Conservation (phyloP, 352 stramenopile species). For the Globisporangium paddicum region DNA sequence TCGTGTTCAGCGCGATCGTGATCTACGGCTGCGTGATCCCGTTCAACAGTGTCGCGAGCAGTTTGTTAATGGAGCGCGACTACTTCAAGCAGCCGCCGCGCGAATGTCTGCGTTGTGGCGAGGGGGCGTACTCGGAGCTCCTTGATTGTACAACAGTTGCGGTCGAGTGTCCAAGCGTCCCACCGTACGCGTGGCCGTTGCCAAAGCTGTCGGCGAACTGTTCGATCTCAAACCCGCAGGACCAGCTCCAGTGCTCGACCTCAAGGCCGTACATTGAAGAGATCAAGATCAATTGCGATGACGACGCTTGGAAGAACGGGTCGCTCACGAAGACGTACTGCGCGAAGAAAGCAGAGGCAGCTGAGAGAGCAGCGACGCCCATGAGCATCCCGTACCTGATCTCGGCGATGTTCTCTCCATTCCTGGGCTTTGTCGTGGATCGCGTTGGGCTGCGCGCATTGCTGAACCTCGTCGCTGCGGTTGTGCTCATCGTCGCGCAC, state of each 20-base stretch:
- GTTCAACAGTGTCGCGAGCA: slow-evolving; percentile 93
- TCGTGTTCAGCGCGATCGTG: slow-evolving; percentile 86
- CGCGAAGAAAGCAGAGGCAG: slow-evolving; percentile 52
- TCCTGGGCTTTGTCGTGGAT: slow-evolving; percentile 91
- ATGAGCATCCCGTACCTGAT: slow-evolving; percentile 94
- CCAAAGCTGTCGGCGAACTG: slow-evolving; percentile 63
- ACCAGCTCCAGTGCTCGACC: slow-evolving; percentile 59
- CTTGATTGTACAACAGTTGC: slow-evolving; percentile 50
- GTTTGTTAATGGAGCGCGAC: slow-evolving; percentile 89
- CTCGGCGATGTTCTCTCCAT: slow-evolving; percentile 83
- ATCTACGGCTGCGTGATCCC: slow-evolving; percentile 93
- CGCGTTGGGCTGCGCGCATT: slow-evolving; percentile 79
- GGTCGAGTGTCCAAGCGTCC: slow-evolving; percentile 47
- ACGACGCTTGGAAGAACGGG: slow-evolving; percentile 64
- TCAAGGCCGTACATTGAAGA: slow-evolving; percentile 56
- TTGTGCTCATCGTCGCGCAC: slow-evolving; percentile 83
- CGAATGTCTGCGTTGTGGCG: slow-evolving; percentile 46
- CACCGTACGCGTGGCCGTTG: slow-evolving; percentile 70
- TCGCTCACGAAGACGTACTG: slow-evolving; percentile 58
- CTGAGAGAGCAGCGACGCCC: slow-evolving; percentile 63
- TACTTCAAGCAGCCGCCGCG: slow-evolving; percentile 70
- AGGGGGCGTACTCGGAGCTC: slow-evolving; percentile 44
- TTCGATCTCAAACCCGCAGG: slow-evolving; percentile 50
- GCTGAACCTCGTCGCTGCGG: slow-evolving; percentile 70
- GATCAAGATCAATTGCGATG: slow-evolving; percentile 77